phyloP scores from a whole-genome alignment of 75 land plant genomes.

The Pinus albicaulis region DNA sequence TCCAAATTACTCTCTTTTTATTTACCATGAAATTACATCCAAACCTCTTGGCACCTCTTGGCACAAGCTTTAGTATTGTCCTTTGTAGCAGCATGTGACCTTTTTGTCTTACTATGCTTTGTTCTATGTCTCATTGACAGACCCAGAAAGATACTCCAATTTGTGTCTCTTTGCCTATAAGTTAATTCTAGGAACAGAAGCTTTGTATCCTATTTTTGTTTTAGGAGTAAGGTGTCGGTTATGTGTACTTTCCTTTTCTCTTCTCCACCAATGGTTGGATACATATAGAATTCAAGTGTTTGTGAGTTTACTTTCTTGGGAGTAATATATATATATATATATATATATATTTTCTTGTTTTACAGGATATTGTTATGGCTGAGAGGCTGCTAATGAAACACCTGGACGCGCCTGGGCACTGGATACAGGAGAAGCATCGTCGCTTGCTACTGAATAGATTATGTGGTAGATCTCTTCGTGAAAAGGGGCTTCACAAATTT shows the following conservation, averaged over 20 bases:
- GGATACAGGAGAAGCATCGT: conserved; percentile 81
- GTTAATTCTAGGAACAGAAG: not conserved
- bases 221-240: not conserved
- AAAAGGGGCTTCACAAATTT: conserved; percentile 58
- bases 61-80: too few species aligned
- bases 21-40: too few species aligned
- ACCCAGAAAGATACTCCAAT: too few species aligned
- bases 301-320: not conserved
- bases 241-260: not conserved
- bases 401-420: conserved; percentile 85
- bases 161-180: too few species aligned
- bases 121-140: too few species aligned
- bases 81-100: too few species aligned
- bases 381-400: conserved; percentile 95
- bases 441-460: conserved; percentile 73
- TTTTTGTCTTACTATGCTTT: too few species aligned
- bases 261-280: too few species aligned
- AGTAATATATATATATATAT: not conserved
- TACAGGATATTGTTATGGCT: conserved; percentile 96
- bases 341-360: not conserved
- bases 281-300: not conserved
- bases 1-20: too few species aligned
- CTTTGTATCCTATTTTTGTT: not conserved
- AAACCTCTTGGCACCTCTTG: too few species aligned
- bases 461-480: conserved; percentile 81